Evolutionary conservation across 1,284 basidiomycete genomes (phyloP).

Genomic region (Ganoderma resinaceum): DNA sequence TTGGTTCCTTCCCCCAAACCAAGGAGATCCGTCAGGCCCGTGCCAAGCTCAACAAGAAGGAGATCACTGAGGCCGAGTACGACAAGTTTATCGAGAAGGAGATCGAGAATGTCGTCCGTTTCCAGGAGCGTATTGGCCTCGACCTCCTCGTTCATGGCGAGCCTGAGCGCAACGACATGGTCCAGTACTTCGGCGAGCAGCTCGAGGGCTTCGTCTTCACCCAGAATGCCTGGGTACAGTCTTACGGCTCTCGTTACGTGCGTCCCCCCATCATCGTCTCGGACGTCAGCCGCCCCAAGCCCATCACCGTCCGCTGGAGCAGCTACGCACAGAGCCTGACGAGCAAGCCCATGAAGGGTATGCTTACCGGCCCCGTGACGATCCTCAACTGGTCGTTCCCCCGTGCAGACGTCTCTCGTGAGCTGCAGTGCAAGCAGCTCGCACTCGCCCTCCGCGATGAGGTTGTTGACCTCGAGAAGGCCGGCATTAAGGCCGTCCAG

Average conservation of each 20-base stretch:
- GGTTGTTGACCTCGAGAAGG: conserved; percentile 97
- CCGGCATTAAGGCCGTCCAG: conserved; percentile 97
- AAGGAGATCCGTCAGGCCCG: conserved; percentile 98
- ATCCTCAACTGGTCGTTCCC: conserved; percentile 99
- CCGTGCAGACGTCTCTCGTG: conserved; percentile 96
- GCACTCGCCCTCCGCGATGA: conserved; percentile 99
- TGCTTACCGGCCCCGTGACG: conserved; percentile 96
- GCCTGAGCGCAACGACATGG: conserved; percentile 99
- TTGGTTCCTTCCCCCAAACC: conserved; percentile 99
- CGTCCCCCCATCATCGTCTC: conserved; percentile 99
- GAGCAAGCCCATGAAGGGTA: conserved; percentile 98
- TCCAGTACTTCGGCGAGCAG: conserved; percentile 99
- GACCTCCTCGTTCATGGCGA: conserved; percentile 99
- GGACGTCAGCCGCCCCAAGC: conserved; percentile 91
- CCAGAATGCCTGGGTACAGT: conserved; percentile 99
- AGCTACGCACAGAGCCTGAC: conserved; percentile 96
- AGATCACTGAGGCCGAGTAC: conserved; percentile 90
- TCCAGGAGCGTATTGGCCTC: conserved; percentile 97
- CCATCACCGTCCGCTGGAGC: conserved; percentile 99
- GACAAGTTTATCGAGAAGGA: conserved; percentile 99
- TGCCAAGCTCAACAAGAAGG: conserved; percentile 93
- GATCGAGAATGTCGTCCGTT: conserved; percentile 92
- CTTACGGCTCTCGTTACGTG: conserved; percentile 96
- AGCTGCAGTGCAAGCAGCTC: conserved; percentile 98
- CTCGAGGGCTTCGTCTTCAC: conserved; percentile 97